phyloP scores from a whole-genome alignment of 1,284 basidiomycete species.

The Ganoderma resinaceum region DNA sequence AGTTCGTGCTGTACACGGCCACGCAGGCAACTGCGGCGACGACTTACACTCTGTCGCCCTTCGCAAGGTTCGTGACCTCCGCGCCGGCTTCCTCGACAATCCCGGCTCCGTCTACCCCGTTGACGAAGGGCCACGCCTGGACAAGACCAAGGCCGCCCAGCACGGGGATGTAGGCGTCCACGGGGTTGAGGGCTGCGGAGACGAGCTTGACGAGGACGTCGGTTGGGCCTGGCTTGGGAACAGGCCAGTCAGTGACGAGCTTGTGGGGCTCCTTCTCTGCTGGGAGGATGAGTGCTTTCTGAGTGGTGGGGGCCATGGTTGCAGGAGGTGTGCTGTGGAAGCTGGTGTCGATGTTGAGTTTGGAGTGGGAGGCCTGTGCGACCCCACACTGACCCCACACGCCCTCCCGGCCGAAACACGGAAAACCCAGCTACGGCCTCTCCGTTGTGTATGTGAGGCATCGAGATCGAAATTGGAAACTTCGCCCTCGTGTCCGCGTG shows the following conservation, averaged over 20 bases:
- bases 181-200: constrained; percentile 13
- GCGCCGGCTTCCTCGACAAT: constrained; percentile 52
- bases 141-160: constrained; percentile 22
- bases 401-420: too few species aligned
- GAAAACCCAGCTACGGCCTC: too few species aligned
- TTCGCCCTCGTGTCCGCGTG: too few species aligned
- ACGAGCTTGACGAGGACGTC: constrained; percentile 1
- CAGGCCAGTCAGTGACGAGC: constrained; percentile 5
- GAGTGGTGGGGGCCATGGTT: constrained; percentile 14
- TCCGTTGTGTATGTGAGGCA: too few species aligned
- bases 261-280: neutral
- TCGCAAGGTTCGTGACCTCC: constrained; percentile 41
- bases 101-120: constrained; percentile 56
- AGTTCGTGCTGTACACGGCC: too few species aligned
- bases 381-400: too few species aligned
- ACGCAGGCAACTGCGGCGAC: too few species aligned
- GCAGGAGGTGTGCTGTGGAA: too few species aligned
- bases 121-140: constrained; percentile 19
- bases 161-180: constrained; percentile 46
- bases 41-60: constrained; percentile 55
- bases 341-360: too few species aligned
- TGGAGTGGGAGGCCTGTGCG: too few species aligned
- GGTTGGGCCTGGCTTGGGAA: neutral
- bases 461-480: too few species aligned
- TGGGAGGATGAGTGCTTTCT: constrained; percentile 4